Evolutionary conservation across 2,329 filamentous ascomycete species (phyloP).

Genomic region (Simplicillium sp.): DNA sequence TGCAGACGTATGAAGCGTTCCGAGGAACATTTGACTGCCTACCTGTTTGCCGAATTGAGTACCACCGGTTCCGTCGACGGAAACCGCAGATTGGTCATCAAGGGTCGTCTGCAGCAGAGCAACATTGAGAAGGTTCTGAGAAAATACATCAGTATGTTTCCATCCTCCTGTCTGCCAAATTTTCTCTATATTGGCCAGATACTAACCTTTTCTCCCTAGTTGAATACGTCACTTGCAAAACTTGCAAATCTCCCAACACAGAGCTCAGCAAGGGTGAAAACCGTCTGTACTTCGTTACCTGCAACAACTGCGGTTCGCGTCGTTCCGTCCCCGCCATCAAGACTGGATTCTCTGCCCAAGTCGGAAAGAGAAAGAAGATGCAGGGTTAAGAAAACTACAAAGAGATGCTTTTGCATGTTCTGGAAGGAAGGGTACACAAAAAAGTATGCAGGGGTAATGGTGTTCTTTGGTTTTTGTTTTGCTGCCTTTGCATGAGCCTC

Average conservation of each 20-base stretch:
- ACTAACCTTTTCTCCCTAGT: constrained; percentile 39
- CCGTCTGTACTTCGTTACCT: constrained; percentile 96
- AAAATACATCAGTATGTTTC: constrained; percentile 77
- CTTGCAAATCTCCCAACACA: constrained; percentile 87
- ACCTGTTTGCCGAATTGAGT: constrained; percentile 95
- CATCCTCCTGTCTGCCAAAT: background rate
- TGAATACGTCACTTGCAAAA: constrained; percentile 99
- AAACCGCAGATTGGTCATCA: constrained; percentile 88
- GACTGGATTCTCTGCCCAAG: constrained; percentile 99
- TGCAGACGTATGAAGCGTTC: constrained; percentile 99
- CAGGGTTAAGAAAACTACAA: constrained; percentile 50
- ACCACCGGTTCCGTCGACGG: constrained; percentile 94
- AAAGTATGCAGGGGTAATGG: background rate
- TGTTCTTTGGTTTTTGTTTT: background rate
- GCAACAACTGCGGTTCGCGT: constrained; percentile 72
- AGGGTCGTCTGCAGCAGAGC: constrained; percentile 99
- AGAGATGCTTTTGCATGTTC: constrained; percentile 2
- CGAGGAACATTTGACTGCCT: constrained; percentile 94
- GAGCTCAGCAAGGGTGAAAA: constrained; percentile 99
- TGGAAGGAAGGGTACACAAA: background rate
- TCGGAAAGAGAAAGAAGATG: constrained; percentile 97
- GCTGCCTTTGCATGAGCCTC: background rate
- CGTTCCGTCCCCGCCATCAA: constrained; percentile 96
- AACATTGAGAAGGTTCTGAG: constrained; percentile 96
- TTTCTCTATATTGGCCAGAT: background rate